Percentiles rank a stretch among this genome's conserved stretches.
phyloP scores from a whole-genome alignment of 495 filamentous ascomycete species.

The Penicillium manginii region DNA sequence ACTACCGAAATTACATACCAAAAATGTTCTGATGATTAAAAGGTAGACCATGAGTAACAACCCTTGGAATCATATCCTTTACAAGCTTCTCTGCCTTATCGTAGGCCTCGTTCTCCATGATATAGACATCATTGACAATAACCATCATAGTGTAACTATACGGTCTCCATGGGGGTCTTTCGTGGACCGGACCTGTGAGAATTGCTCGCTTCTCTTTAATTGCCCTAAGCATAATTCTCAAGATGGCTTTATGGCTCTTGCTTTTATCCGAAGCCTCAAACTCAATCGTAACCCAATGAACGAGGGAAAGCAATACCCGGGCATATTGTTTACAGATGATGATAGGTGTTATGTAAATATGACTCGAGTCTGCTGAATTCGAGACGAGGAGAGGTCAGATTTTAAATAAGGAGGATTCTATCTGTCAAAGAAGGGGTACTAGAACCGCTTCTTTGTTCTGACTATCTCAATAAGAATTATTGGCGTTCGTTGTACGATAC shows the following conservation, averaged over 20 bases:
- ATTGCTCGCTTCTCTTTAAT: background rate
- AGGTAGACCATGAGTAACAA: slow-evolving; percentile 3
- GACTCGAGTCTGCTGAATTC: slow-evolving; percentile 2
- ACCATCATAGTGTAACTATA: background rate
- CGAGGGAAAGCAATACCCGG: slow-evolving; percentile 12
- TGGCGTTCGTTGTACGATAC: too few relatives aligned
- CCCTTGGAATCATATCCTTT: background rate
- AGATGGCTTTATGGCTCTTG: background rate
- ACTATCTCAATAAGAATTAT: too few relatives aligned
- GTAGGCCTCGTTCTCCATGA: background rate
- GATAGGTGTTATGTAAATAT: too few relatives aligned
- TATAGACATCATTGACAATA: background rate
- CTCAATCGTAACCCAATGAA: background rate
- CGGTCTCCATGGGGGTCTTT: background rate
- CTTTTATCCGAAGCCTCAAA: background rate
- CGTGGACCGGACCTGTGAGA: background rate
- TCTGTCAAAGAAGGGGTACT: too few relatives aligned
- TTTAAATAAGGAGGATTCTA: too few relatives aligned
- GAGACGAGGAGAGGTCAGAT: background rate
- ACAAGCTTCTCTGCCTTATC: background rate
- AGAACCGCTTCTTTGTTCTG: too few relatives aligned
- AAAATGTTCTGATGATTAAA: background rate
- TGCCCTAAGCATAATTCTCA: background rate
- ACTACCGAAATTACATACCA: background rate
- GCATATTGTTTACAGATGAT: slow-evolving; percentile 14